These are phyloP conservation scores for Colletotrichum lini DNA, from an alignment of 2,329 filamentous ascomycete genomes.

Conservation along the genomic window DNA sequence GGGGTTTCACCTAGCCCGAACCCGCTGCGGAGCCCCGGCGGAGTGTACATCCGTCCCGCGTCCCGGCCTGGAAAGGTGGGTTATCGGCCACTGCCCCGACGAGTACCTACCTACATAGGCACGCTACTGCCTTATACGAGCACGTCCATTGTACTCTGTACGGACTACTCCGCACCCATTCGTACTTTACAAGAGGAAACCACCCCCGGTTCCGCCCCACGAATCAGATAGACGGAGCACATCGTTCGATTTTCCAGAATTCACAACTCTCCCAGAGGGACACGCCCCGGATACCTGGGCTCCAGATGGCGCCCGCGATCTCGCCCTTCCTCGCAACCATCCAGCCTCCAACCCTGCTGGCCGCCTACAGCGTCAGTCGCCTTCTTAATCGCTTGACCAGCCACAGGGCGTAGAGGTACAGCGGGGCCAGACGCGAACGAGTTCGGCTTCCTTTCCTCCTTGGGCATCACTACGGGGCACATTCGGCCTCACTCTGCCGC, in stretches of 20 bases:
- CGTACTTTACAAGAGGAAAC: no score
- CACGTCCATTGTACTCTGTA: not conserved
- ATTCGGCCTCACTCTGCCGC: no score
- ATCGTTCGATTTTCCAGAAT: slow-evolving; percentile 38
- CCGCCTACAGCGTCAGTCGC: slow-evolving; percentile 1
- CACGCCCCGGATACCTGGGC: not conserved
- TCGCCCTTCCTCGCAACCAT: not conserved
- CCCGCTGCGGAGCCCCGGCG: slow-evolving; percentile 20
- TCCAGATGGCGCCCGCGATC: slow-evolving; percentile 30
- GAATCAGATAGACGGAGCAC: not conserved
- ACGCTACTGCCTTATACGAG: slow-evolving; percentile 1
- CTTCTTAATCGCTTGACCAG: not conserved
- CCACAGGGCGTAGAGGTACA: not conserved
- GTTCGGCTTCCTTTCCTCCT: slow-evolving; percentile 28
- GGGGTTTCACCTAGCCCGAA: slow-evolving; percentile 32
- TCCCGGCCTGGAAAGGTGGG: slow-evolving; percentile 12
- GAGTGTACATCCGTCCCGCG: slow-evolving; percentile 23
- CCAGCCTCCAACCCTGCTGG: not conserved
- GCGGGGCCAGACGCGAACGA: not conserved
- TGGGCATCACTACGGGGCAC: not conserved
- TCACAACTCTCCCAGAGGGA: slow-evolving; percentile 16
- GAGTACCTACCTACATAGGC: not conserved
- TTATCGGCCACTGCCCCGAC: not conserved
- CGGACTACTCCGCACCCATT: not conserved
- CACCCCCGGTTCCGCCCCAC: slow-evolving; percentile 2